phyloP scores from a whole-genome alignment of 257 asterid genomes.

The Nicotiana obtusifolia region DNA sequence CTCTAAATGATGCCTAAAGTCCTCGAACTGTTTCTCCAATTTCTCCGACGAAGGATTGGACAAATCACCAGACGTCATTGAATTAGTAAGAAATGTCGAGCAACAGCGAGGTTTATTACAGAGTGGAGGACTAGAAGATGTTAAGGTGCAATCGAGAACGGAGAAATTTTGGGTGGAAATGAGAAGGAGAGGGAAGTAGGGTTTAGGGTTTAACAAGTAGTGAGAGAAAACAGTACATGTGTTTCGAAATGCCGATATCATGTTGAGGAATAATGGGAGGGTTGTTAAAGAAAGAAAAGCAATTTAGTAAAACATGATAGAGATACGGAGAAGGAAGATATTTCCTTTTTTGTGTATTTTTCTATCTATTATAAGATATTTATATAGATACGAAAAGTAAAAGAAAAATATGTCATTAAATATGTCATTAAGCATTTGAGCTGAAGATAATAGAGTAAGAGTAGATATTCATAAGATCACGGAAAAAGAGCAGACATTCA shows the following conservation, averaged over 20 bases:
- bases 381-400: too few species aligned
- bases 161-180: slow-evolving; percentile 10
- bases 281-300: too few species aligned
- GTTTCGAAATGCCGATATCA: slow-evolving; percentile 20
- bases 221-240: slow-evolving; percentile 10
- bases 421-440: too few species aligned
- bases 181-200: slow-evolving; percentile 9
- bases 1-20: slow-evolving; percentile 57
- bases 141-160: not conserved
- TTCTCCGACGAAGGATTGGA: slow-evolving; percentile 30
- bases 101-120: not conserved
- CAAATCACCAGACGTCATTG: slow-evolving; percentile 41
- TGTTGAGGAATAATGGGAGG: not conserved
- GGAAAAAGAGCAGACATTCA: too few species aligned
- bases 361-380: too few species aligned
- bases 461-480: too few species aligned
- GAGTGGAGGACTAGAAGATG: slow-evolving; percentile 14
- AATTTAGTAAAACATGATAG: too few species aligned
- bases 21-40: slow-evolving; percentile 70
- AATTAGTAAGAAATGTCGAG: slow-evolving; percentile 21
- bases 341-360: too few species aligned
- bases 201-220: slow-evolving; percentile 31
- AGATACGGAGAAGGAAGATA: too few species aligned
- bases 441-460: too few species aligned
- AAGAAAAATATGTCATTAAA: too few species aligned